Conservation (phyloP, 805 yeast species). For the Hemisphaericaspora nanyangensis region DNA sequence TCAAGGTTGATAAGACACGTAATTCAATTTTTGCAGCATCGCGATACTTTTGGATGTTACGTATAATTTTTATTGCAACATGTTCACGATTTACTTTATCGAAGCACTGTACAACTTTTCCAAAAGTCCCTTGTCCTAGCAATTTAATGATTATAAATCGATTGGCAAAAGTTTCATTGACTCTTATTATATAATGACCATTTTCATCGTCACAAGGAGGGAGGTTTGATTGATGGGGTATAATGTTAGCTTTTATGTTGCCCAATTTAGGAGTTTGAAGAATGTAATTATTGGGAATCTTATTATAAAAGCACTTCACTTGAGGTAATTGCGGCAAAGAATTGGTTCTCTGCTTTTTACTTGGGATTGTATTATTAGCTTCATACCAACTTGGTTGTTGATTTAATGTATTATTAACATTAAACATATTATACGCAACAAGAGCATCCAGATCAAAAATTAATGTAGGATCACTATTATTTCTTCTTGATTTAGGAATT, state of each 20-base stretch:
- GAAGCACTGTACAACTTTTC: slow-evolving; percentile 81
- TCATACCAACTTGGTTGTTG: background rate
- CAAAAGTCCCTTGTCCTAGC: slow-evolving; percentile 91
- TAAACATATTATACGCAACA: slow-evolving; percentile 42
- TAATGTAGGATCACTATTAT: slow-evolving; percentile 34
- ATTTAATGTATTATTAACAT: slow-evolving; percentile 26
- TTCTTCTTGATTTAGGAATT: slow-evolving; percentile 18
- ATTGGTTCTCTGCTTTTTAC: slow-evolving; percentile 38
- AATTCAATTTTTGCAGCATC: slow-evolving; percentile 94
- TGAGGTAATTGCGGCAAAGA: slow-evolving; percentile 45
- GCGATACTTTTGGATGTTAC: slow-evolving; percentile 89
- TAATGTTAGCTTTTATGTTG: slow-evolving; percentile 34
- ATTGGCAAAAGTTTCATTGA: slow-evolving; percentile 65
- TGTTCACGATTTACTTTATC: slow-evolving; percentile 56
- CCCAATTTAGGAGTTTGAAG: slow-evolving; percentile 35
- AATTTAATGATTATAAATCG: slow-evolving; percentile 64
- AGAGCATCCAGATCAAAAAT: slow-evolving; percentile 35
- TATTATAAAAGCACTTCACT: slow-evolving; percentile 38
- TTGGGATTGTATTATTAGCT: slow-evolving; percentile 2
- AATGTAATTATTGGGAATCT: slow-evolving; percentile 33
- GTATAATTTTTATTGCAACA: slow-evolving; percentile 89
- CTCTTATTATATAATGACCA: slow-evolving; percentile 67
- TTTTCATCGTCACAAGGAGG: slow-evolving; percentile 60
- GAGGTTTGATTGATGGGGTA: slow-evolving; percentile 29
- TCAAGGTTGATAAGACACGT: slow-evolving; percentile 71